A percentile compares a stretch with the other conserved stretches of the same genome.
phyloP scores from a whole-genome alignment of 2,329 filamentous ascomycete genomes.

The Magnaporthiopsis poae region DNA sequence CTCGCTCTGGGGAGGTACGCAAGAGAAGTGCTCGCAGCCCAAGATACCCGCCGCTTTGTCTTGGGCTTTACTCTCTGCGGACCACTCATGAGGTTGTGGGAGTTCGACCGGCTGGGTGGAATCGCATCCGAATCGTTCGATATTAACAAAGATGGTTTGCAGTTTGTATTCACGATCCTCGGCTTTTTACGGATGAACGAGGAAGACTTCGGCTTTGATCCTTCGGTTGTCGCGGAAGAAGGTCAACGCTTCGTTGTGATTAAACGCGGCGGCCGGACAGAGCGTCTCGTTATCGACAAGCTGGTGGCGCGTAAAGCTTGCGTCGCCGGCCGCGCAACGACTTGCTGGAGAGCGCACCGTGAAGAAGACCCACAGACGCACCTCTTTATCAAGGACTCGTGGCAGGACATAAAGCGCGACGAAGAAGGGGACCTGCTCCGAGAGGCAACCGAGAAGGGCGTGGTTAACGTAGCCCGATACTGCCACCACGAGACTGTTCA shows the following conservation, averaged over 20 bases:
- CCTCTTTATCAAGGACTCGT: constrained; percentile 30
- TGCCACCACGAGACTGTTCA: constrained; percentile 10
- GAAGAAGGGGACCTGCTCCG: background rate
- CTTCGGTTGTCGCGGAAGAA: constrained; percentile 6
- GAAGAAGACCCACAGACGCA: constrained; percentile 21
- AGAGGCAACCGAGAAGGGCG: background rate
- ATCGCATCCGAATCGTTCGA: too few species aligned
- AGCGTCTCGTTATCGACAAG: constrained; percentile 32
- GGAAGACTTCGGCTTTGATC: too few species aligned
- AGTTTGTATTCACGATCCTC: too few species aligned
- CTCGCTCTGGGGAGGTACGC: too few species aligned
- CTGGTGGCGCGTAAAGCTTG: constrained; percentile 24
- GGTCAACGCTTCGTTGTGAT: constrained; percentile 30
- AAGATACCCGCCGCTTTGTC: too few species aligned
- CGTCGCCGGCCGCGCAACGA: constrained; percentile 31
- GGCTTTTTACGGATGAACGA: too few species aligned
- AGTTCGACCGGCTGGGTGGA: too few species aligned
- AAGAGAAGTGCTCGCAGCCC: too few species aligned
- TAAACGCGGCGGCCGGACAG: constrained; percentile 23
- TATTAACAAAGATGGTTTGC: too few species aligned
- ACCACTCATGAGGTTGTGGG: too few species aligned
- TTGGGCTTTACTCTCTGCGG: too few species aligned
- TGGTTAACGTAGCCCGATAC: constrained; percentile 10
- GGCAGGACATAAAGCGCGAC: background rate
- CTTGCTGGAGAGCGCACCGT: constrained; percentile 33